phyloP scores from a whole-genome alignment of 768 basidiomycete species.

The Termitomyces heimii region DNA sequence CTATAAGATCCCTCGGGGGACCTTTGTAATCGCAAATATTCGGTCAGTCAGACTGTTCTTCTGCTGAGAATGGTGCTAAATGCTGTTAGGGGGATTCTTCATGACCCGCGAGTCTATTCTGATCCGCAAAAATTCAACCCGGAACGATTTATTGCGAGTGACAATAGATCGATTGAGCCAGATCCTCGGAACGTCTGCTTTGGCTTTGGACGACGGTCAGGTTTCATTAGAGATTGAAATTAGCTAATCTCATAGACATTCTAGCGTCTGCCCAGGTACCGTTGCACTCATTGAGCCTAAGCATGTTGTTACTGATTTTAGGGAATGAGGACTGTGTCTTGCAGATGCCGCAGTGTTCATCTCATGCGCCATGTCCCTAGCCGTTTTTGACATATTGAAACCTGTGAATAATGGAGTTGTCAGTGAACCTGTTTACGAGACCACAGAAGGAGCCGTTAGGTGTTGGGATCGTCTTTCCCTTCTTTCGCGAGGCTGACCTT shows the following conservation, averaged over 20 bases:
- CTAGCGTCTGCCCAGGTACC: background rate
- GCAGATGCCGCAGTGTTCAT: background rate
- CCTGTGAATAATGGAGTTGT: background rate
- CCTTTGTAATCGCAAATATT: too few relatives aligned
- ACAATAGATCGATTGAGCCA: background rate
- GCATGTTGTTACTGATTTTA: background rate
- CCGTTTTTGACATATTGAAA: background rate
- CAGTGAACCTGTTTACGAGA: background rate
- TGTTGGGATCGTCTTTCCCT: background rate
- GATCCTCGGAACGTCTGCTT: background rate
- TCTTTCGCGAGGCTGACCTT: too few relatives aligned
- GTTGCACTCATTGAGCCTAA: background rate
- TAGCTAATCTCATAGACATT: background rate
- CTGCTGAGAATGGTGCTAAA: constrained; percentile 10
- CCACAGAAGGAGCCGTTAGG: background rate
- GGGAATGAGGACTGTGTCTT: background rate
- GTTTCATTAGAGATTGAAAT: background rate
- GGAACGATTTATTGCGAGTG: too few relatives aligned
- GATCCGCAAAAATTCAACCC: background rate
- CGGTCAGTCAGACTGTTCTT: too few relatives aligned
- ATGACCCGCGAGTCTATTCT: background rate
- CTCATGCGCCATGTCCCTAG: too few relatives aligned
- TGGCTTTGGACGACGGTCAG: background rate
- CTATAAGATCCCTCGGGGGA: too few relatives aligned
- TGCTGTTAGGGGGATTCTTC: background rate